phyloP scores from a whole-genome alignment of 805 yeast species.

The Debaryomyces castellii region DNA sequence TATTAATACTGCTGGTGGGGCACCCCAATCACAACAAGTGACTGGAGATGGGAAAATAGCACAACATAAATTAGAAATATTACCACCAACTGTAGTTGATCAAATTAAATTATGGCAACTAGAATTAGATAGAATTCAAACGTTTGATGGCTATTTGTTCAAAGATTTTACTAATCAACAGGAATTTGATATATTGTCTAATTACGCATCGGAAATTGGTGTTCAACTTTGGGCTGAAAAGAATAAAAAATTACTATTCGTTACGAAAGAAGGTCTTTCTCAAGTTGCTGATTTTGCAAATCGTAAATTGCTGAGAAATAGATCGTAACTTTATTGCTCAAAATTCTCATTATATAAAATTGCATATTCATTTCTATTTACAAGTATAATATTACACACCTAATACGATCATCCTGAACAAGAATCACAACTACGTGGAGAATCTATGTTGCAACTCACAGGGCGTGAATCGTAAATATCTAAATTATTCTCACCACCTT shows the following conservation, averaged over 20 bases:
- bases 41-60: slow-evolving; percentile 26
- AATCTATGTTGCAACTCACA: slow-evolving; percentile 27
- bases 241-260: slow-evolving; percentile 70
- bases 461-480: slow-evolving; percentile 36
- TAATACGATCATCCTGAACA: slow-evolving; percentile 33
- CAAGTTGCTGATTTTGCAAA: slow-evolving; percentile 92
- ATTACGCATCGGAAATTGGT: slow-evolving; percentile 88
- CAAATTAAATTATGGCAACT: slow-evolving; percentile 96
- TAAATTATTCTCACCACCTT: not conserved
- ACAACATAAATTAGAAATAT: slow-evolving; percentile 56
- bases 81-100: slow-evolving; percentile 96
- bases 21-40: slow-evolving; percentile 28
- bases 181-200: slow-evolving; percentile 70
- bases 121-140: slow-evolving; percentile 87
- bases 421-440: slow-evolving; percentile 37
- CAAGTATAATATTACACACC: slow-evolving; percentile 2
- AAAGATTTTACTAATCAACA: slow-evolving; percentile 77
- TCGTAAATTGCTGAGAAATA: slow-evolving; percentile 37
- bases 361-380: slow-evolving; percentile 7
- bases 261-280: slow-evolving; percentile 79
- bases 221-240: slow-evolving; percentile 87
- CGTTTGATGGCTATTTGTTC: slow-evolving; percentile 83
- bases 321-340: not conserved
- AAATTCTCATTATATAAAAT: not conserved
- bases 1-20: slow-evolving; percentile 45